phyloP scores from a whole-genome alignment of 2,329 filamentous ascomycete genomes.

The Ophiognomonia clavigignenti-juglandacearum region DNA sequence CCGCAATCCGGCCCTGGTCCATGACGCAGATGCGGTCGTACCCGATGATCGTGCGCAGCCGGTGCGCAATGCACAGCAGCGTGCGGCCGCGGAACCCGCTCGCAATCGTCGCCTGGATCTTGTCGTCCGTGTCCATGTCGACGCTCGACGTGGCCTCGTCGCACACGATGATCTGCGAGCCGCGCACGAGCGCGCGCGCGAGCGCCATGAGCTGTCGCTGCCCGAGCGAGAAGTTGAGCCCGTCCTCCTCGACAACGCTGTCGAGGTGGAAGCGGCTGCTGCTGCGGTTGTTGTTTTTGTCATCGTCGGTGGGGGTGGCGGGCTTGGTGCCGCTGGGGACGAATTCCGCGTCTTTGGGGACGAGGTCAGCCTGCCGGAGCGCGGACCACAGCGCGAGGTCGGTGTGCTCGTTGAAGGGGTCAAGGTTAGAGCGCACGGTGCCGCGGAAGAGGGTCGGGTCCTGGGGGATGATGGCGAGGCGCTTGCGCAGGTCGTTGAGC shows the following conservation, averaged over 20 bases:
- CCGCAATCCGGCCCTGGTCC: slow-evolving; percentile 82
- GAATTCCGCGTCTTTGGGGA: slow-evolving; percentile 39
- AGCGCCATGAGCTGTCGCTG: slow-evolving; percentile 95
- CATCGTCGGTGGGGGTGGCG: slow-evolving; percentile 28
- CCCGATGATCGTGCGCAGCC: slow-evolving; percentile 84
- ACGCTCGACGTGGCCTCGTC: slow-evolving; percentile 93
- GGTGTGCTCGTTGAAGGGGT: slow-evolving; percentile 73
- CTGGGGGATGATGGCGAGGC: slow-evolving; percentile 62
- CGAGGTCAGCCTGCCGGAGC: slow-evolving; percentile 70
- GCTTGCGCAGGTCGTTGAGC: slow-evolving; percentile 54
- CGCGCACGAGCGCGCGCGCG: slow-evolving; percentile 81
- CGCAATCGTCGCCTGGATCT: slow-evolving; percentile 87
- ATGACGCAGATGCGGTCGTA: slow-evolving; percentile 98
- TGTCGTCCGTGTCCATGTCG: slow-evolving; percentile 94
- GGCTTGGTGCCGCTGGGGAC: too few relatives aligned
- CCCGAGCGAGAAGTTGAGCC: slow-evolving; percentile 90
- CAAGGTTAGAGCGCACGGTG: slow-evolving; percentile 73
- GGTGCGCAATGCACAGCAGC: slow-evolving; percentile 86
- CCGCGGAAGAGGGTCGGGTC: slow-evolving; percentile 65
- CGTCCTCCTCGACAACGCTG: slow-evolving; percentile 83
- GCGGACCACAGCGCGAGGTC: slow-evolving; percentile 76
- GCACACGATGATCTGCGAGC: slow-evolving; percentile 88
- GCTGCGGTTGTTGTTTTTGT: slow-evolving; percentile 24
- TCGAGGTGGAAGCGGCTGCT: slow-evolving; percentile 74
- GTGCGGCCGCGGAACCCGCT: slow-evolving; percentile 82